Evolutionary conservation across 768 basidiomycete genomes (phyloP).

Genomic region (Calvatia gigantea): DNA sequence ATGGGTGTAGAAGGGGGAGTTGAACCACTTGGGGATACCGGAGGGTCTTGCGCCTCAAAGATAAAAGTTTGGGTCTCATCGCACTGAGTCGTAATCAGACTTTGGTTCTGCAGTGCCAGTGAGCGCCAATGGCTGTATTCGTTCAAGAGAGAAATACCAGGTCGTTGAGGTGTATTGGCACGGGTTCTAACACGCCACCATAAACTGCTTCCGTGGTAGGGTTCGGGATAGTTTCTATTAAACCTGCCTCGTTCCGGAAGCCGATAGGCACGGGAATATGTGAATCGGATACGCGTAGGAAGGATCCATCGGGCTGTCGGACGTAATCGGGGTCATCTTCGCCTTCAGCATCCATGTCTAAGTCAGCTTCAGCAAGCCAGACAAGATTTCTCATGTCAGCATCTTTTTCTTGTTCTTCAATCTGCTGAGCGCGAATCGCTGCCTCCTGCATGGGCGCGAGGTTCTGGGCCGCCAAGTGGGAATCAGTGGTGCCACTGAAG

Average conservation of each 20-base stretch:
- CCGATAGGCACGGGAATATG: constrained; percentile 47
- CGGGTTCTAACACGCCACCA: constrained; percentile 44
- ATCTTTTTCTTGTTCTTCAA: constrained; percentile 58
- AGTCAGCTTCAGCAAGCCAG: constrained; percentile 55
- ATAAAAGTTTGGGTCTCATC: constrained; percentile 48
- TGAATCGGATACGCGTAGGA: constrained; percentile 21
- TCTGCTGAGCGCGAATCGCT: constrained; percentile 46
- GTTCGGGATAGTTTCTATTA: constrained; percentile 39
- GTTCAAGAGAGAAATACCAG: constrained; percentile 36
- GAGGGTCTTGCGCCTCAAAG: background rate
- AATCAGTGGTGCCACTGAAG: constrained; percentile 47
- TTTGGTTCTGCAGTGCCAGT: constrained; percentile 9
- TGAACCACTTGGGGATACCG: background rate
- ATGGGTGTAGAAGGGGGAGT: background rate
- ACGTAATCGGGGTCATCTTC: constrained; percentile 53
- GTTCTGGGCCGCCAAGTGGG: constrained; percentile 25
- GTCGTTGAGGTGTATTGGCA: constrained; percentile 53
- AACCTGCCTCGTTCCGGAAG: constrained; percentile 51
- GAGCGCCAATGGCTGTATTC: background rate
- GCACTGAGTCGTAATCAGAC: constrained; percentile 21
- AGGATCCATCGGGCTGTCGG: constrained; percentile 33
- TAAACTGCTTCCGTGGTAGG: constrained; percentile 41
- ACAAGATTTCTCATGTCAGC: constrained; percentile 59
- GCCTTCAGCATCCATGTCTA: constrained; percentile 55
- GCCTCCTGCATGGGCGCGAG: constrained; percentile 62